Percentiles rank a stretch among this genome's conserved stretches.
Conservation (phyloP, 2,329 filamentous ascomycete genomes). For the Calycina herbarum region DNA sequence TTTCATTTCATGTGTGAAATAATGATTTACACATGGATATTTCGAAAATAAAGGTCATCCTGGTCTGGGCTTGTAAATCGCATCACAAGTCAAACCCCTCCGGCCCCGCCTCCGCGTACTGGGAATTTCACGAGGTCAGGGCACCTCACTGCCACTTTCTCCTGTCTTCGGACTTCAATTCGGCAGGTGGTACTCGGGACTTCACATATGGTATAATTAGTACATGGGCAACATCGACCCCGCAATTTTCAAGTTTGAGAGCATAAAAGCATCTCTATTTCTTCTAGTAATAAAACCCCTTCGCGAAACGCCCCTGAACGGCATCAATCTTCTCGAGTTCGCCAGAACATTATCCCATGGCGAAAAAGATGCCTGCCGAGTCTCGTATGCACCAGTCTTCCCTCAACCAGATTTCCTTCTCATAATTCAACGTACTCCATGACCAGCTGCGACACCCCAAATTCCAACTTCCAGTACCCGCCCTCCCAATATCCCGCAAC, state of each 20-base stretch:
- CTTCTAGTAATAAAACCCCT: not conserved
- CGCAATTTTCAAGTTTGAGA: not conserved
- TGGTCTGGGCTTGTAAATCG: no score
- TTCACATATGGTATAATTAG: not conserved
- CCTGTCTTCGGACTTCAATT: not conserved
- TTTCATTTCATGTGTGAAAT: no score
- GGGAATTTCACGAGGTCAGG: not conserved
- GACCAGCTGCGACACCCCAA: not conserved
- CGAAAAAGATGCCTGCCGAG: not conserved
- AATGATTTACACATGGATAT: not conserved
- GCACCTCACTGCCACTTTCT: no score
- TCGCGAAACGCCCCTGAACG: not conserved
- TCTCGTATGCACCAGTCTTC: not conserved
- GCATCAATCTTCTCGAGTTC: not conserved
- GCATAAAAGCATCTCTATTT: not conserved
- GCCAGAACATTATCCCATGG: not conserved
- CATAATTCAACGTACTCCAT: not conserved
- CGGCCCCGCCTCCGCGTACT: not conserved
- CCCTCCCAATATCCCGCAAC: not conserved
- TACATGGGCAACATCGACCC: not conserved
- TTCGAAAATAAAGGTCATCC: not conserved
- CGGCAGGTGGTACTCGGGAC: not conserved
- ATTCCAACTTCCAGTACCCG: not conserved
- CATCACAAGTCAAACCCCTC: no score
- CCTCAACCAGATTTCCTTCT: not conserved